Percentiles rank a stretch among this genome's conserved stretches.
These are phyloP conservation scores for Diaporthe aspalathi DNA, from an alignment of 2,329 filamentous ascomycete species.

Conservation along the genomic window DNA sequence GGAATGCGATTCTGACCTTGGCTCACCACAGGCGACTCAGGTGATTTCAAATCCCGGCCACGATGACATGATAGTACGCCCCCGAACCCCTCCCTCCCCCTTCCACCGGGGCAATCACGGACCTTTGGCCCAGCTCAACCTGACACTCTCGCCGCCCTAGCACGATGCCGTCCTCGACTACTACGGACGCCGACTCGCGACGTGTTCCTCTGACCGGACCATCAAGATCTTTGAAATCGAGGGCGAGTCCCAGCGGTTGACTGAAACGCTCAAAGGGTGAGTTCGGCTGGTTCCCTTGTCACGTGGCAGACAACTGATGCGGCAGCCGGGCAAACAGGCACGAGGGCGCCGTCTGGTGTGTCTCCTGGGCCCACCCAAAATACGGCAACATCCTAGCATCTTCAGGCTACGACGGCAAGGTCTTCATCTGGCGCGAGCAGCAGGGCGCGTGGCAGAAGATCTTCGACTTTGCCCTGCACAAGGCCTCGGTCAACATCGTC, in stretches of 20 bases:
- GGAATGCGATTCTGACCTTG: slow-evolving; percentile 27
- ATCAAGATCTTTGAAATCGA: slow-evolving; percentile 99
- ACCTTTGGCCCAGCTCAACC: not conserved
- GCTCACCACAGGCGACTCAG: slow-evolving; percentile 65
- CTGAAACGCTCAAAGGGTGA: slow-evolving; percentile 95
- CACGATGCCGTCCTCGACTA: slow-evolving; percentile 99
- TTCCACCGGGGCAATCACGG: slow-evolving; percentile 36
- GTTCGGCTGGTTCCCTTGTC: slow-evolving; percentile 41
- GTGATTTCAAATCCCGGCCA: slow-evolving; percentile 88
- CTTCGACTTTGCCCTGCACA: slow-evolving; percentile 93
- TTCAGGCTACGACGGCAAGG: slow-evolving; percentile 96
- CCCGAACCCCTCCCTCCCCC: too few relatives aligned
- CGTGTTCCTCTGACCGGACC: slow-evolving; percentile 96
- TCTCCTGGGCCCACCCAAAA: slow-evolving; percentile 98
- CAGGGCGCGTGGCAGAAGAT: slow-evolving; percentile 82
- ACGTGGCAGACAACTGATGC: slow-evolving; percentile 2
- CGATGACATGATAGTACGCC: slow-evolving; percentile 98
- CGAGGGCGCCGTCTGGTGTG: slow-evolving; percentile 97
- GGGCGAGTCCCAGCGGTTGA: slow-evolving; percentile 87
- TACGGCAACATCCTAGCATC: slow-evolving; percentile 98
- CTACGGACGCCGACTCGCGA: slow-evolving; percentile 95
- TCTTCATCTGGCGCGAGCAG: slow-evolving; percentile 98
- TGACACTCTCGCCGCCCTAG: slow-evolving; percentile 57
- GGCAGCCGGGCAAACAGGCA: slow-evolving; percentile 71
- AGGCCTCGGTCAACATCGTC: slow-evolving; percentile 95